Evolutionary conservation across 2,329 filamentous ascomycete genomes (phyloP), one percentile per base, ranked within the genome.

Genomic region (Capronia epimyces): DNA sequence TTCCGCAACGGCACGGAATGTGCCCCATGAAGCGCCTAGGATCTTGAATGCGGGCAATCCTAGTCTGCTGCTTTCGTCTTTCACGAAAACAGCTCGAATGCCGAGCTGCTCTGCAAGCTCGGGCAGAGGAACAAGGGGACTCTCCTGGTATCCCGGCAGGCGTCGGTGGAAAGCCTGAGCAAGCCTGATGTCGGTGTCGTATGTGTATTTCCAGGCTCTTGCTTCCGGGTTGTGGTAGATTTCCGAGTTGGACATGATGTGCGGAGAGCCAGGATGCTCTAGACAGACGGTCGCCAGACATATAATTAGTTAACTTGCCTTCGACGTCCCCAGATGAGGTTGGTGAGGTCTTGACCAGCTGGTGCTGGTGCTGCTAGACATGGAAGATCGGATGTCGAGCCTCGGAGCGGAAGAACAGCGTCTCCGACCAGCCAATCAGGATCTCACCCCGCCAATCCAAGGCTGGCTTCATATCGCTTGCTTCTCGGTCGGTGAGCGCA

Each of bases 1-100:
- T 4, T 45, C 46, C 0, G 70, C 63, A 5, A 87, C 62, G 12
- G 82, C 79, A 5, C 78, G 75, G 59, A 80, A 83, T 2, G 79
- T 75, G 0, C 79, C 85, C 85, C 85, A 91, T 0, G 83, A 86
- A 1, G 87, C 86, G 16, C 87, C 87, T 0, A 90, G 76, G 39
- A 90, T 86, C 66, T 93, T 93, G 73, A 90, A 91, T 0, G 86
- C 78, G 0, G 84, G 84, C 1, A 90, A 72, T 0, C 82, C 82
- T 31, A 88, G 79, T 3, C 86, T 77, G 46, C 69, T 72, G 22
- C 78, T 81, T 65, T 91, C 86, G 60, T 89, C 80, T 63, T 91
- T 91, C 56, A 89, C 62, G 31, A 82, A 74, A 2, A 90, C 71
- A 3, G 74, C 69, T 0, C 68, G 67, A 9, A 87, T 68, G 0